Evolutionary conservation across 441 rosid genomes (phyloP), one percentile per base, ranked within the genome.

Genomic region (Croton laevigatus): DNA sequence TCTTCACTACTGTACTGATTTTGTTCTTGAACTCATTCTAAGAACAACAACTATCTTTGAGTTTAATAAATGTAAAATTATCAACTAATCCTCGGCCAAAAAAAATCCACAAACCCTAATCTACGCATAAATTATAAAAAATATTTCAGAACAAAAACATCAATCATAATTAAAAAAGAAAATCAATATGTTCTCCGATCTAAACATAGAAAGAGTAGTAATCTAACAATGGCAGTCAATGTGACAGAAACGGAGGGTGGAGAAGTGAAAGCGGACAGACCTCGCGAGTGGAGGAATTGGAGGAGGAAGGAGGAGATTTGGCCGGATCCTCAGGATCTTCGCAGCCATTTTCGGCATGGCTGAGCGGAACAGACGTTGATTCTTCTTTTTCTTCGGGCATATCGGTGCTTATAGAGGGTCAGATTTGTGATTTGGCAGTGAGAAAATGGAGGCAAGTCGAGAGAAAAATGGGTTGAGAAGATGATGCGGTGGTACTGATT

Each of bases 351-450:
- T 83, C 88, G 65, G 83, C 78, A 61, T 83, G 88, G 76, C 87
- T 88, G 20, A 86, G 79, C 0, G 91, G 88, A 72, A 85, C 64
- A 0, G 91, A 85, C 57, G 88, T 79, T 6, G 91, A 82, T 59
- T 81, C 93, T 51, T 81, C 93, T 70, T 85, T 83, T 44, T 82
- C 88, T 48, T 86, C 90, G 71, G 88, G 88, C 93, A 86, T 83
- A 59, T 58, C 20, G 44, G 10, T 40, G 44, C 6, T 6, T 40
- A 40, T 40, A 40, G 10, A 9, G 44, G 0, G 7, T 40, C 10
- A 40, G 44, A 40, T 40, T 40, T 40, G 44, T 9, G 8, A 40
- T 7, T 40, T 40, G 44, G 44, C 10, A 40, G 8, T 40, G 44
- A 40, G 44, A 9, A 40, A 40, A 40, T 40, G 44, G 10, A 40